Evolutionary conservation across 495 filamentous ascomycete species (phyloP).

Genomic region (Podospora anserina): DNA sequence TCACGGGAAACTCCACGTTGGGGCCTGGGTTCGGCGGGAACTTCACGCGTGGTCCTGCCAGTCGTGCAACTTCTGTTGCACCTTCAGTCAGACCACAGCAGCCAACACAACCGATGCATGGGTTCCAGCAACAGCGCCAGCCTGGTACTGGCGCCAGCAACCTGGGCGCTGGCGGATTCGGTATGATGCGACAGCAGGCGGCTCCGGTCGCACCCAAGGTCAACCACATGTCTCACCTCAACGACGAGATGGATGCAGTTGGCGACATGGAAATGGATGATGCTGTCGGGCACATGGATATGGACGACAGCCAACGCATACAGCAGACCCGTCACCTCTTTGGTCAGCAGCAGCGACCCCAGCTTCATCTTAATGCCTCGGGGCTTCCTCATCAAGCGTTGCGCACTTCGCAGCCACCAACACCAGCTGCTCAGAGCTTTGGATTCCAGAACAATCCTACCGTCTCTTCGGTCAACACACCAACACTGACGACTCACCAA

Average conservation of each 20-base stretch:
- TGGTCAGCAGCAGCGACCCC: constrained; percentile 69
- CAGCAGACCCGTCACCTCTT: constrained; percentile 60
- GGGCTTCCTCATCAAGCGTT: constrained; percentile 74
- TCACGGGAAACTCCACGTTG: constrained; percentile 14
- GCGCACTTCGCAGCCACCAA: constrained; percentile 79
- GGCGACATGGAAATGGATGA: constrained; percentile 99
- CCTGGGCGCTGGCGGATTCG: constrained; percentile 39
- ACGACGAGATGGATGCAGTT: constrained; percentile 78
- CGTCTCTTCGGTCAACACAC: constrained; percentile 96
- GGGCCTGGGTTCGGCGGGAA: constrained; percentile 28
- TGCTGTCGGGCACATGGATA: constrained; percentile 59
- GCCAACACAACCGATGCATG: constrained; percentile 32
- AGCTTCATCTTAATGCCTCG: constrained; percentile 66
- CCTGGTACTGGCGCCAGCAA: constrained; percentile 23
- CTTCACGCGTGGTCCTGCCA: constrained; percentile 22
- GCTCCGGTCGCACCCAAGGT: constrained; percentile 32
- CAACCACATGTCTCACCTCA: constrained; percentile 39
- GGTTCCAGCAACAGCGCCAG: constrained; percentile 39
- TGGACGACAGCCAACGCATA: constrained; percentile 57
- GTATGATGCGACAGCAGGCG: constrained; percentile 48
- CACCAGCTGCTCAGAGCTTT: constrained; percentile 70
- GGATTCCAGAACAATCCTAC: constrained; percentile 90
- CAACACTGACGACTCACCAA: constrained; percentile 69
- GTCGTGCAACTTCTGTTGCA: constrained; percentile 28
- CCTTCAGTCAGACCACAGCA: constrained; percentile 26